A percentile compares a stretch with the other conserved stretches of the same genome.
phyloP scores from a whole-genome alignment of 768 basidiomycete species.

The Calocybe cyanea region DNA sequence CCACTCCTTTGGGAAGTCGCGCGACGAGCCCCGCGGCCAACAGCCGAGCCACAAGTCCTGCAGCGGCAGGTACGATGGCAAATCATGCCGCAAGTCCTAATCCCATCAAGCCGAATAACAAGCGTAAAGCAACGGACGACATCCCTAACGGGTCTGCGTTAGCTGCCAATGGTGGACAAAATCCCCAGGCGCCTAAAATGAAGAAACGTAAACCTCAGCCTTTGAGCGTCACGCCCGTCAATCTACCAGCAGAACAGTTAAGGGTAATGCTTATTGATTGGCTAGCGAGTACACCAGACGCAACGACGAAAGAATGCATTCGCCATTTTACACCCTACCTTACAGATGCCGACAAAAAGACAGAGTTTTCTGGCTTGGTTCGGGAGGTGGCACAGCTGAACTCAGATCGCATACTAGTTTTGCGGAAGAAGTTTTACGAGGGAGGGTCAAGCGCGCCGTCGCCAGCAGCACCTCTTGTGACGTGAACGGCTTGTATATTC shows the following conservation, averaged over 20 bases:
- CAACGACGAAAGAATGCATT: slow-evolving; percentile 78
- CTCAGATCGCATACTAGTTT: slow-evolving; percentile 51
- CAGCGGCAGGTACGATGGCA: slow-evolving; percentile 18
- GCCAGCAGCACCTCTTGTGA: slow-evolving; percentile 14
- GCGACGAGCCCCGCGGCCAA: slow-evolving; percentile 44
- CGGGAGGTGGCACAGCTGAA: slow-evolving; percentile 76
- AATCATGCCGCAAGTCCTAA: slow-evolving; percentile 32
- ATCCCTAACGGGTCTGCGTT: slow-evolving; percentile 20
- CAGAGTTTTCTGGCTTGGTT: slow-evolving; percentile 72
- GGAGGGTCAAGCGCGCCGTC: slow-evolving; percentile 31
- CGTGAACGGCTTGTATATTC: not conserved
- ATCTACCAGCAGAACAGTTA: slow-evolving; percentile 52
- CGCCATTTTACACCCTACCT: slow-evolving; percentile 75
- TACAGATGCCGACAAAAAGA: slow-evolving; percentile 65
- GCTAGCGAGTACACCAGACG: slow-evolving; percentile 54
- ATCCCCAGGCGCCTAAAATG: slow-evolving; percentile 24
- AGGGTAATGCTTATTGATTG: slow-evolving; percentile 72
- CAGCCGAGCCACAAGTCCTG: slow-evolving; percentile 44
- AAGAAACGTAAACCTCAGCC: slow-evolving; percentile 60
- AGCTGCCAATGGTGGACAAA: slow-evolving; percentile 13
- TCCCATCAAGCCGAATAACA: slow-evolving; percentile 25
- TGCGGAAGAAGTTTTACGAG: slow-evolving; percentile 39
- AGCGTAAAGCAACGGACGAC: slow-evolving; percentile 46
- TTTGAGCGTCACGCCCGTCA: slow-evolving; percentile 26
- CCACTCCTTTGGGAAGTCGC: slow-evolving; percentile 59